Evolutionary conservation across 2,329 filamentous ascomycete genomes (phyloP), one percentile per base, ranked within the genome.

Genomic region (Monosporascus sp.): DNA sequence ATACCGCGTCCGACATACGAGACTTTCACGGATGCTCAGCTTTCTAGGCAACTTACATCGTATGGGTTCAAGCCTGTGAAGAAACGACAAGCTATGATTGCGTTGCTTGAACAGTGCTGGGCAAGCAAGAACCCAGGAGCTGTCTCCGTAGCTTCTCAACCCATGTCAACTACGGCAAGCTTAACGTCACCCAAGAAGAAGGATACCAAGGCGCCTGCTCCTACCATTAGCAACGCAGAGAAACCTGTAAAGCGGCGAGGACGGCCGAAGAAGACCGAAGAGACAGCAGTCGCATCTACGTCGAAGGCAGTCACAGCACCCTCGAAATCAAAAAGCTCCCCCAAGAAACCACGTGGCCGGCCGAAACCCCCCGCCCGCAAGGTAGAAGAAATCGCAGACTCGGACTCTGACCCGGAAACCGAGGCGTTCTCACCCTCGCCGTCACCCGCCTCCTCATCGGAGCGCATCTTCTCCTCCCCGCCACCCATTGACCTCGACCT

Each of bases 51-150:
- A 62, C 72, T 92, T 45, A 72, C 78, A 5, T 74, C 76, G 0
- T 91, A 84, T 62, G 87, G 86, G 0, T 91, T 92, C 70, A 92
- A 91, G 64, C 74, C 85, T 1, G 73, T 91, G 31, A 89, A 85
- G 65, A 82, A 75, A 52, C 78, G 88, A 18, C 76, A 79, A 48
- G 82, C 82, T 8, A 90, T 89, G 85, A 84, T 92, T 55, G 74
- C 81, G 1, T 69, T 91, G 11, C 72, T 92, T 14, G 74, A 88
- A 50, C 80, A 84, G 63, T 91, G 89, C 66, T 91, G 88, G 87
- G 71, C 80, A 58, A 84, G 82, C 53, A 83, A 83, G 64, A 70
- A 77, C 20, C 61, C 48, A 51, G 47, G 55, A 22, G n/a, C 51
- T 37, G 50, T 58, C 7, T 44, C 45, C 1, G 37, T 15, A 2